Conservation (phyloP, 2,329 filamentous ascomycete species). For the Aspergillus intermedius region DNA sequence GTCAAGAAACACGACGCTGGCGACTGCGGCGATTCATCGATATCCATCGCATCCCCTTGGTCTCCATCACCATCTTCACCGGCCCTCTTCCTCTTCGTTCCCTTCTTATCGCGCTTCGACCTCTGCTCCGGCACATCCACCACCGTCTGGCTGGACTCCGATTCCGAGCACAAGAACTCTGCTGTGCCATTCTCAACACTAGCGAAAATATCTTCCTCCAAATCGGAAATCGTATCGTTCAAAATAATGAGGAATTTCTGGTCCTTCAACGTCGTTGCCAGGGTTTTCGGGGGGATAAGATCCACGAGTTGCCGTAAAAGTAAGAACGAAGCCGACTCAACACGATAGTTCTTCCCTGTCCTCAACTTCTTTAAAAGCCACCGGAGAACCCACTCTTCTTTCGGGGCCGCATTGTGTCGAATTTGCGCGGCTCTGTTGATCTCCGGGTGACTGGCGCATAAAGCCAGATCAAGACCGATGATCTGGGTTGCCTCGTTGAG, state of each 20-base stretch:
- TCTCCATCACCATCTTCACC: conserved; percentile 12
- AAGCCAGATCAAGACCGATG: conserved; percentile 32
- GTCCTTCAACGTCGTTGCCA: conserved; percentile 66
- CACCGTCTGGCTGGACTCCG: conserved; percentile 32
- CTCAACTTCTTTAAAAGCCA: conserved; percentile 60
- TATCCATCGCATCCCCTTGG: conserved; percentile 21
- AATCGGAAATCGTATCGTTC: conserved; percentile 58
- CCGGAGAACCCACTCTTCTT: conserved; percentile 60
- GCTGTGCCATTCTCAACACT: conserved; percentile 17
- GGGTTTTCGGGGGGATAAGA: conserved; percentile 61
- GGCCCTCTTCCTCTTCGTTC: conserved; percentile 35
- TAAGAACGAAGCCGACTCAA: conserved; percentile 43
- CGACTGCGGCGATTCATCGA: conserved; percentile 24
- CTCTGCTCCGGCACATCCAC: conserved; percentile 18
- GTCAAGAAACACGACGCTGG: conserved; percentile 26
- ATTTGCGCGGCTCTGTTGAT: conserved; percentile 18
- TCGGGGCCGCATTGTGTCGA: conserved; percentile 31
- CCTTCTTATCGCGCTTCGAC: conserved; percentile 18
- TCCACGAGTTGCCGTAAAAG: conserved; percentile 60
- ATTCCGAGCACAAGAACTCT: conserved; percentile 20
- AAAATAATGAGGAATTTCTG: conserved; percentile 61
- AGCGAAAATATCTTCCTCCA: conserved; percentile 26
- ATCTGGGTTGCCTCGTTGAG: conserved; percentile 39
- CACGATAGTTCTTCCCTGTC: conserved; percentile 36
- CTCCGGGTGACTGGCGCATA: conserved; percentile 26